Evolutionary conservation across 306 rosid genomes (phyloP).

Genomic region (Cyamopsis tetragonoloba): DNA sequence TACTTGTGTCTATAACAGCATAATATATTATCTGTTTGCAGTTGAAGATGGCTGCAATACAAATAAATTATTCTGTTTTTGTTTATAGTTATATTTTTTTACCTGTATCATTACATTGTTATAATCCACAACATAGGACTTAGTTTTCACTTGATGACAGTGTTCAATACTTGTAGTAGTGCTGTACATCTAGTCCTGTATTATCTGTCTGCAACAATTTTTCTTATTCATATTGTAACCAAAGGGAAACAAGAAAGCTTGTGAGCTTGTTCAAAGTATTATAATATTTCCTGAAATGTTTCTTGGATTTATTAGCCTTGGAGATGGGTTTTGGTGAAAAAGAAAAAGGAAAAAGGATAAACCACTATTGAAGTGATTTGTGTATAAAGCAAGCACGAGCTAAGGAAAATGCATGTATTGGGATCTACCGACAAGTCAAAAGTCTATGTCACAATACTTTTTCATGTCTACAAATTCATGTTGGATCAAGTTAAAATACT

Average conservation of each 20-base stretch:
- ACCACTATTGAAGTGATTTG: background rate
- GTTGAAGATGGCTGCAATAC: too few relatives aligned
- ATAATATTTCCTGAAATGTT: background rate
- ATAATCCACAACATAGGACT: background rate
- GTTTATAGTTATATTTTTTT: constrained; percentile 7
- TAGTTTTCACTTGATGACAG: background rate
- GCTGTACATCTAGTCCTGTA: background rate
- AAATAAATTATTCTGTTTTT: too few relatives aligned
- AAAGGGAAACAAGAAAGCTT: background rate
- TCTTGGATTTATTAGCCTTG: background rate
- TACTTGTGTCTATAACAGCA: background rate
- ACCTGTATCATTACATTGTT: background rate
- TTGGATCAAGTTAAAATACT: too few relatives aligned
- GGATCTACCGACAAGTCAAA: too few relatives aligned
- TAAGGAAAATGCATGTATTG: too few relatives aligned
- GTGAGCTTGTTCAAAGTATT: background rate
- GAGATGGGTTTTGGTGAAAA: background rate
- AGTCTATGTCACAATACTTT: too few relatives aligned
- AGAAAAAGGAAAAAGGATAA: too few relatives aligned
- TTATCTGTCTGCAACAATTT: background rate
- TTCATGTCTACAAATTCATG: too few relatives aligned
- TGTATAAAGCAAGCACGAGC: too few relatives aligned
- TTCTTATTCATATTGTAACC: constrained; percentile 2
- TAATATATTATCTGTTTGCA: too few relatives aligned
- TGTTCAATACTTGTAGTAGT: background rate